Conservation (phyloP, 352 stramenopile species). For the Phytophthora agathidicida region DNA sequence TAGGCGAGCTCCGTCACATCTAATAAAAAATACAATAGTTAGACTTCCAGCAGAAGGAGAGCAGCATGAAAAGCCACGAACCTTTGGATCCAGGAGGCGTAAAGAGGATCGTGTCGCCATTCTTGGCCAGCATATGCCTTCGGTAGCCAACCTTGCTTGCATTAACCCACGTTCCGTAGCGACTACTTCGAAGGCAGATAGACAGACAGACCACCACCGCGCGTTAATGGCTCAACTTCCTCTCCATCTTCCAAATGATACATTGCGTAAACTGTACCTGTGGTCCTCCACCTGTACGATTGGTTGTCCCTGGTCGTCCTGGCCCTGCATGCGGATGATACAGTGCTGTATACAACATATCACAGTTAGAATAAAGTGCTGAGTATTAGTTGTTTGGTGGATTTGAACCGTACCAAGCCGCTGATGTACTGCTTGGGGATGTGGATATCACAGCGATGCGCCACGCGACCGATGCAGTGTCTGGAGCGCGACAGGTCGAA, state of each 20-base stretch:
- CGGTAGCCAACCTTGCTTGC: conserved; percentile 37
- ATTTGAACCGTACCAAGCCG: conserved; percentile 39
- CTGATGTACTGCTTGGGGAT: conserved; percentile 61
- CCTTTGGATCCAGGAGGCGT: conserved; percentile 37
- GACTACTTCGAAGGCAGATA: conserved; percentile 30
- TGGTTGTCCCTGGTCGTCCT: conserved; percentile 29
- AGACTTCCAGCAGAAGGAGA: neutral
- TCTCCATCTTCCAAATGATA: neutral
- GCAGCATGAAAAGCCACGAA: conserved; percentile 5
- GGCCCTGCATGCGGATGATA: conserved; percentile 40
- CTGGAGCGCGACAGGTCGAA: conserved; percentile 42
- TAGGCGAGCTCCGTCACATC: conserved; percentile 42
- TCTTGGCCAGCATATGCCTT: conserved; percentile 28
- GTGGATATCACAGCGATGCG: conserved; percentile 42
- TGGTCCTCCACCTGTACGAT: conserved; percentile 50
- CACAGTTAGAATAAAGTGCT: conserved; percentile 2
- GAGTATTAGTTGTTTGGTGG: too few relatives aligned
- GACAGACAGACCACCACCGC: neutral
- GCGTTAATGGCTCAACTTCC: neutral
- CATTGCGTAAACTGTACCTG: conserved; percentile 40
- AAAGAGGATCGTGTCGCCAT: conserved; percentile 59
- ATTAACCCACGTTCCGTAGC: conserved; percentile 64
- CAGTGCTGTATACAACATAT: conserved; percentile 21
- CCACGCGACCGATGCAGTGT: conserved; percentile 57
- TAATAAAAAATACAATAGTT: conserved; percentile 1